Percentiles rank a stretch among this genome's conserved stretches.
phyloP scores from a whole-genome alignment of 441 rosid genomes.

The Adansonia madagascariensis region DNA sequence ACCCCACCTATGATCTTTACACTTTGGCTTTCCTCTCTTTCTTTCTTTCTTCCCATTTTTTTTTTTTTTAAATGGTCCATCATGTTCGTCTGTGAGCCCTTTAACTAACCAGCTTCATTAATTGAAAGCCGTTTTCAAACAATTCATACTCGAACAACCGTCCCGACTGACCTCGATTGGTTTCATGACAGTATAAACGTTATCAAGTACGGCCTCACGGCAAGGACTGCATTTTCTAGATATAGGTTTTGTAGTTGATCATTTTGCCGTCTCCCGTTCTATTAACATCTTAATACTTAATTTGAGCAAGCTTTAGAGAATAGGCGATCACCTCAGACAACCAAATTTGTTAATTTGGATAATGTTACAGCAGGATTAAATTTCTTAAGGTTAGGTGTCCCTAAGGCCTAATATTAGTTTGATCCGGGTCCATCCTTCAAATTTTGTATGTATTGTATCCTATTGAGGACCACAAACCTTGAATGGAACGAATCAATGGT shows the following conservation, averaged over 20 bases:
- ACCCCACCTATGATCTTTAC: background rate
- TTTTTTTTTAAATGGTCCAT: background rate
- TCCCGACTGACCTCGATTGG: background rate
- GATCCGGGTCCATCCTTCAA: slow-evolving; percentile 18
- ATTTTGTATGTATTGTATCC: background rate
- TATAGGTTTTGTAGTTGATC: background rate
- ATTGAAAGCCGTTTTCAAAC: background rate
- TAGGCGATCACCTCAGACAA: background rate
- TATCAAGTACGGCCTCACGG: background rate
- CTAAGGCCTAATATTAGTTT: no score
- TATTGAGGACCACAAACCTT: no score
- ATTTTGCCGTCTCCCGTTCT: background rate
- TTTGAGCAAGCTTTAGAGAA: slow-evolving; percentile 1
- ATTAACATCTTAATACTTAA: background rate
- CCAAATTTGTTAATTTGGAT: background rate
- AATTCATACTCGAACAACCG: background rate
- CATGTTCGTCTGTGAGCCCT: background rate
- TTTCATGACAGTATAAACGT: background rate
- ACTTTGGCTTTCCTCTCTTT: background rate
- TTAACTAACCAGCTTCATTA: background rate
- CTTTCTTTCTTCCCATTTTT: no score
- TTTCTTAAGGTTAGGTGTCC: no score
- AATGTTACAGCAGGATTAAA: no score
- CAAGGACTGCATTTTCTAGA: background rate
- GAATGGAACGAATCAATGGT: no score